Percentiles rank a stretch among this genome's conserved stretches.
Evolutionary conservation across 1,284 basidiomycete genomes (phyloP).

Genomic region (Rhodotorula sp.): DNA sequence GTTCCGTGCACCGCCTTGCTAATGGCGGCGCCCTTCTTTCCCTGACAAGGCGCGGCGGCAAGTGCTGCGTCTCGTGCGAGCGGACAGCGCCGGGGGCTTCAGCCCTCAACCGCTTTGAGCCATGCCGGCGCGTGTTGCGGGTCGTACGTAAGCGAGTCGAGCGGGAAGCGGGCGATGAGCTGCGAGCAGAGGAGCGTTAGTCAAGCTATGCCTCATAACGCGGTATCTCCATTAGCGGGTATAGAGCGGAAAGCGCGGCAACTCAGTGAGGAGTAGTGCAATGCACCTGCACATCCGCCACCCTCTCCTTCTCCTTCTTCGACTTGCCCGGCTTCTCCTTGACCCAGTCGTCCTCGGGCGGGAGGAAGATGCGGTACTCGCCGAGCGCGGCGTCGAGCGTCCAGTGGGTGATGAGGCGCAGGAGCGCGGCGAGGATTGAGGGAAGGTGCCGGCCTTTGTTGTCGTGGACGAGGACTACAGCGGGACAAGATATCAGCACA

Average conservation of each 20-base stretch:
- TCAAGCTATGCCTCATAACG: neutral
- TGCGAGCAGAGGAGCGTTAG: neutral
- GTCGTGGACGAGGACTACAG: slow-evolving; percentile 41
- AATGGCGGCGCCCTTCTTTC: too few relatives aligned
- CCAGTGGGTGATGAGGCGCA: slow-evolving; percentile 33
- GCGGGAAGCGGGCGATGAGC: slow-evolving; percentile 38
- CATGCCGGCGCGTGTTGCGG: slow-evolving; percentile 31
- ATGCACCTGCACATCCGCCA: slow-evolving; percentile 33
- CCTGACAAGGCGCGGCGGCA: too few relatives aligned
- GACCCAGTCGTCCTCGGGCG: slow-evolving; percentile 31
- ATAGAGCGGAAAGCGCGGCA: neutral
- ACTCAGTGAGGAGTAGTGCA: neutral
- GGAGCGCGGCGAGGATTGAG: slow-evolving; percentile 29
- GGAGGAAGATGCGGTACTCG: slow-evolving; percentile 39
- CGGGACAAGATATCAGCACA: neutral
- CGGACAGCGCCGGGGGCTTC: neutral
- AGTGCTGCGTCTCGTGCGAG: too few relatives aligned
- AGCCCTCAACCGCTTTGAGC: slow-evolving; percentile 12
- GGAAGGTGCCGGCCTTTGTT: slow-evolving; percentile 41
- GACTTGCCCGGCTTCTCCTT: slow-evolving; percentile 8
- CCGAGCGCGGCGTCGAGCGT: slow-evolving; percentile 28
- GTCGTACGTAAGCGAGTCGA: slow-evolving; percentile 34
- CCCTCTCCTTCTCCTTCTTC: slow-evolving; percentile 37
- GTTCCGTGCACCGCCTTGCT: too few relatives aligned
- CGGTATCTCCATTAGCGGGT: neutral